A percentile compares a stretch with the other conserved stretches of the same genome.
Evolutionary conservation across 2,329 filamentous ascomycete species (phyloP).

Genomic region (Pseudomassariella vexata): DNA sequence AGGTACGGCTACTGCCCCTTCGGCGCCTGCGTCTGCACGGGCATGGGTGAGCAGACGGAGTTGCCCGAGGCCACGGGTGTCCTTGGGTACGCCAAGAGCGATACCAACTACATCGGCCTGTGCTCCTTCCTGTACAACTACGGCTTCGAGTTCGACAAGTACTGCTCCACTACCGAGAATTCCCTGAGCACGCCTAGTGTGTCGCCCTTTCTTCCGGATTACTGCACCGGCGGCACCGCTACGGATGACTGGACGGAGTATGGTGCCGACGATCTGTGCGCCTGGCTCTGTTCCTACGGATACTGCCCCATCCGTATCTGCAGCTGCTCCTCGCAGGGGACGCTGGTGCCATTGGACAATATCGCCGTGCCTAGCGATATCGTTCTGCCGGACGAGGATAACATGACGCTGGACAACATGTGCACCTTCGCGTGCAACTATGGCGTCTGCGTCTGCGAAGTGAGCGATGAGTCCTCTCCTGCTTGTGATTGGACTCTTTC

Average conservation of each 20-base stretch:
- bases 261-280: neutral
- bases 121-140: neutral
- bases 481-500: neutral
- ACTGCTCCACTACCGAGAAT: neutral
- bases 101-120: neutral
- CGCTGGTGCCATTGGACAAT: neutral
- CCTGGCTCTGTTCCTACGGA: neutral
- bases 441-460: neutral
- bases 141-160: neutral
- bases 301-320: neutral
- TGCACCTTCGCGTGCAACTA: constrained; percentile 1
- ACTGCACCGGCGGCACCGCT: neutral
- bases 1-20: too few species aligned
- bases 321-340: neutral
- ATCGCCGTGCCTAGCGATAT: neutral
- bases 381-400: too few species aligned
- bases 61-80: neutral
- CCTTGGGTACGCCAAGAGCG: neutral
- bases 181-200: neutral
- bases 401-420: neutral
- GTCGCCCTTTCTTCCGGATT: neutral
- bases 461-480: too few species aligned
- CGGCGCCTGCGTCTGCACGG: neutral
- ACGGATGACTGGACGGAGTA: neutral
- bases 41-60: neutral